Evolutionary conservation across 177 flowering plant species (phyloP), one percentile per base, ranked within the genome.

Genomic region (Tripterygium wilfordii): DNA sequence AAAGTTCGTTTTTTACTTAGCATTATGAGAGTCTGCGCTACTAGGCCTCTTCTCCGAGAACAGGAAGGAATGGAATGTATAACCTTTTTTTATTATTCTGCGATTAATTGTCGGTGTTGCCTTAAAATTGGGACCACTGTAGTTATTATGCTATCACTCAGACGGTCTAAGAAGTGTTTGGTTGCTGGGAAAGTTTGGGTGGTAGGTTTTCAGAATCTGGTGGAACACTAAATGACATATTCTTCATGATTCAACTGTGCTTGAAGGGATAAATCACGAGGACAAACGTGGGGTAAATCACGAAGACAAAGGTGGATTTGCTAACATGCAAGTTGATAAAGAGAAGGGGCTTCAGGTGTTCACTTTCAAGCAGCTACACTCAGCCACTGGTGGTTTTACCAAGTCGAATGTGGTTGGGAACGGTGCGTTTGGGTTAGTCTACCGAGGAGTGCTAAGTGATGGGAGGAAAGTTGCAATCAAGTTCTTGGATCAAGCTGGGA

Each of bases 391-490:
- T 51, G 91, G 97, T 13, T 94, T 94, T 41, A 75, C 86, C 57
- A 86, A 86, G 72, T 68, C 79, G 9, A 83, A 89, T 72, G 78
- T 86, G 45, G 72, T 94, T 59, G 99, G 99, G 1, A 91, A 85
- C 56, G 97, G 99, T 43, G 84, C 84, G 8, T 94, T 94, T 54
- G 99, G 99, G 23, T 66, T 67, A 1, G 97, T 94, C 5, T 94
- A 87, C 57, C 70, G 80, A 39, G 99, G 97, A 37, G 88, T 83
- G 32, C 89, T 94, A 35, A 58, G 57, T 25, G 75, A 86, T 70
- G 99, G 96, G 15, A 71, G 83, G 48, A 89, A 85, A 55, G 71
- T 87, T 53, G 97, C 96, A 4, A 75, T 92, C 42, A 94, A 94
- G 67, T 64, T 89, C 49, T 82, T 94, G 96, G 95, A 89, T 67